These are phyloP conservation scores for Ophiostoma perfectum DNA, from an alignment of 2,329 filamentous ascomycete genomes.

Conservation along the genomic window DNA sequence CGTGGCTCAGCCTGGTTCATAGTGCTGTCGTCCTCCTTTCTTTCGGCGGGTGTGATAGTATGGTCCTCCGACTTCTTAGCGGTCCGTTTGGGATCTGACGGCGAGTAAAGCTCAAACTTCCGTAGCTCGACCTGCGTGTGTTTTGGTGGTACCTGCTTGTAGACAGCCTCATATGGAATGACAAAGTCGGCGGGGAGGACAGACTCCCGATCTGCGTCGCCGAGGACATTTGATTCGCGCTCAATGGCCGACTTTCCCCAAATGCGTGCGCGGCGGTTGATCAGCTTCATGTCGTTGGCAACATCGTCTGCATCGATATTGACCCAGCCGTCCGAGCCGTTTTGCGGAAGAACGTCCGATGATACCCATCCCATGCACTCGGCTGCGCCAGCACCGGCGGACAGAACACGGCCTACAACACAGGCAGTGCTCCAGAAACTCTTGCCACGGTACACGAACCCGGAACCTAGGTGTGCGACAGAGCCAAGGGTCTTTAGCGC, in stretches of 20 bases:
- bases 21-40: conserved; percentile 26
- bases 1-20: conserved; percentile 35
- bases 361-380: conserved; percentile 67
- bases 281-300: conserved; percentile 31
- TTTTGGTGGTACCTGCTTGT: conserved; percentile 42
- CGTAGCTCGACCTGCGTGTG: conserved; percentile 46
- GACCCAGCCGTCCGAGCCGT: conserved; percentile 50
- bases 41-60: conserved; percentile 4
- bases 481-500: conserved; percentile 55
- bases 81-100: conserved; percentile 40
- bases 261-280: conserved; percentile 42
- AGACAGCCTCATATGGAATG: conserved; percentile 53
- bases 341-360: conserved; percentile 49
- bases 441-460: conserved; percentile 58
- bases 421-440: conserved; percentile 66
- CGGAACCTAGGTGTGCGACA: conserved; percentile 57
- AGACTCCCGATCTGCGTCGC: conserved; percentile 49
- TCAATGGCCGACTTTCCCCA: conserved; percentile 58
- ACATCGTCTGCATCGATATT: conserved; percentile 53
- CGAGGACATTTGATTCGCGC: conserved; percentile 55
- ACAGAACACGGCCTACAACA: conserved; percentile 59
- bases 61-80: conserved; percentile 24
- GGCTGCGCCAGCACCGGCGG: conserved; percentile 54
- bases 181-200: conserved; percentile 58
- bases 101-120: conserved; percentile 45